Conservation (phyloP, 2,329 filamentous ascomycete species). For the Spiromastix sp. region DNA sequence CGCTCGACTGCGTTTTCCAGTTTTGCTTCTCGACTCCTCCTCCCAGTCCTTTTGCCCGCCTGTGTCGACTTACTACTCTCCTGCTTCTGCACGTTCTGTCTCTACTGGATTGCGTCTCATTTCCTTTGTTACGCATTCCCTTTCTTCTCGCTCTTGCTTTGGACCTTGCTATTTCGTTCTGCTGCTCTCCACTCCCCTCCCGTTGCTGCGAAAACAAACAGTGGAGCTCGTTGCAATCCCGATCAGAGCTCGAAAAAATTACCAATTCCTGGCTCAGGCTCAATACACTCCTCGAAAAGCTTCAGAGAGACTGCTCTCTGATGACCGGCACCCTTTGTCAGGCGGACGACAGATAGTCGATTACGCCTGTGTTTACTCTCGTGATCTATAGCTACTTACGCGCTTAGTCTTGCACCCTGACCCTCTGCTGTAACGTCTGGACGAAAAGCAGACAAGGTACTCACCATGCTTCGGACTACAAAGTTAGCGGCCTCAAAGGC, state of each 20-base stretch:
- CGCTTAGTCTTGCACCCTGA: not conserved
- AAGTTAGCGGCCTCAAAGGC: conserved; percentile 26
- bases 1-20: no score
- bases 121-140: not conserved
- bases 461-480: conserved; percentile 13
- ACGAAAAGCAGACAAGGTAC: no score
- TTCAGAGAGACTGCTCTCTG: conserved; percentile 9
- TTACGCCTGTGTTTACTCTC: conserved; percentile 10
- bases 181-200: conserved; percentile 1
- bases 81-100: not conserved
- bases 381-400: not conserved
- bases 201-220: conserved; percentile 3
- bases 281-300: no score
- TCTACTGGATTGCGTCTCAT: not conserved
- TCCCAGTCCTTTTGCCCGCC: no score
- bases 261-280: no score
- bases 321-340: conserved; percentile 12
- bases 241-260: no score
- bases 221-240: conserved; percentile 3
- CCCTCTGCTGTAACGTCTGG: no score
- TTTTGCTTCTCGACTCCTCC: no score
- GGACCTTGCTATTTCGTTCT: conserved; percentile 2
- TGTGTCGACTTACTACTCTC: not conserved
- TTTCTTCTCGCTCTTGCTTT: conserved; percentile 1
- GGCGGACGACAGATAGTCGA: conserved; percentile 15